Conservation (phyloP, 1,284 basidiomycete species). For the Cutaneotrichosporon sp. region DNA sequence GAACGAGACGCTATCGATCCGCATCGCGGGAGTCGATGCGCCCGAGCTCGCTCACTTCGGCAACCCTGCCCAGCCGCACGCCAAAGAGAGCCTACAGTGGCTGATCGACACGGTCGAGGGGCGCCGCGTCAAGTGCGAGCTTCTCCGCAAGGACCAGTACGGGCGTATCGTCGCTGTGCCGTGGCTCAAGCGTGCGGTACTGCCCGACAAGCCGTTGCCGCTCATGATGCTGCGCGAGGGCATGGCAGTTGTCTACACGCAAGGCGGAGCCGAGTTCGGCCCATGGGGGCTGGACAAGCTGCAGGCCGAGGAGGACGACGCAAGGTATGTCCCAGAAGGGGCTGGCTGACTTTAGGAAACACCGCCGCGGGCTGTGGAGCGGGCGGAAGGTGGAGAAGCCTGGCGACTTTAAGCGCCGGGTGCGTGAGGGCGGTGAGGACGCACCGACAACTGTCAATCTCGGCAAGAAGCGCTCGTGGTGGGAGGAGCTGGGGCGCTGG, state of each 20-base stretch:
- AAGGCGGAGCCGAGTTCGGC: slow-evolving; percentile 76
- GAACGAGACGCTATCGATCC: slow-evolving; percentile 75
- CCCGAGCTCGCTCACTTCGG: slow-evolving; percentile 84
- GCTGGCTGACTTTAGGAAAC: slow-evolving; percentile 49
- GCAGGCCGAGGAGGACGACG: slow-evolving; percentile 62
- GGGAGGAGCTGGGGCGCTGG: slow-evolving; percentile 21
- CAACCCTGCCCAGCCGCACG: slow-evolving; percentile 68
- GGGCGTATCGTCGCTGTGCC: slow-evolving; percentile 71
- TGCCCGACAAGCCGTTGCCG: slow-evolving; percentile 62
- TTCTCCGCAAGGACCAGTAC: slow-evolving; percentile 78
- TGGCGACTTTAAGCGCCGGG: slow-evolving; percentile 73
- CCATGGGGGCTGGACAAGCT: slow-evolving; percentile 65
- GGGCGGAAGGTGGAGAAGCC: slow-evolving; percentile 64
- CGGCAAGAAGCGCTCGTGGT: slow-evolving; percentile 11
- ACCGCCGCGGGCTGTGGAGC: slow-evolving; percentile 72
- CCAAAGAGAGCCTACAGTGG: slow-evolving; percentile 71
- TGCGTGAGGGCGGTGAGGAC: slow-evolving; percentile 38
- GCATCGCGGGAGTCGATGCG: slow-evolving; percentile 84
- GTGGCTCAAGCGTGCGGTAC: slow-evolving; percentile 53
- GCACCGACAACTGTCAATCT: neutral
- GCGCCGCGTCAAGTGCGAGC: slow-evolving; percentile 58
- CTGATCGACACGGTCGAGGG: slow-evolving; percentile 62
- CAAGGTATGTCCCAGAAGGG: slow-evolving; percentile 61
- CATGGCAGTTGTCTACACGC: slow-evolving; percentile 71
- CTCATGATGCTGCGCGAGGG: slow-evolving; percentile 77